These are phyloP conservation scores for Acanthamoeba culbertsoni DNA, from an alignment of 208 protist genomes.

Conservation along the genomic window DNA sequence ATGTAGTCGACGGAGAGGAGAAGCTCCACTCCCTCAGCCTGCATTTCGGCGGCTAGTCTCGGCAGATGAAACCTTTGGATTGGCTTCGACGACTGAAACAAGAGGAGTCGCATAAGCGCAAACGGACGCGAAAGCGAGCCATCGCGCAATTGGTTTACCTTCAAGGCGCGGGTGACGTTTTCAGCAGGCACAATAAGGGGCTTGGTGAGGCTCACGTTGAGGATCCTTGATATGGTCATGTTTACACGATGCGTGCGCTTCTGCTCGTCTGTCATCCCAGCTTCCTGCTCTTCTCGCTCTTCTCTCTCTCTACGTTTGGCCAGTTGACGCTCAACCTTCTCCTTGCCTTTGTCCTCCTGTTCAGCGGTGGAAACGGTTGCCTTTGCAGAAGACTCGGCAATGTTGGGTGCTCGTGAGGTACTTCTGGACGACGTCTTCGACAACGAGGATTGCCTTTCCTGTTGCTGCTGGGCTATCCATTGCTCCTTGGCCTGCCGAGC, in stretches of 20 bases:
- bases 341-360: background rate
- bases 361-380: too few species aligned
- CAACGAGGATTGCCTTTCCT: background rate
- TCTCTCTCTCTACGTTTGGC: background rate
- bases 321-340: background rate
- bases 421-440: background rate
- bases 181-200: background rate
- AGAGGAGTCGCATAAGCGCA: too few species aligned
- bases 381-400: too few species aligned
- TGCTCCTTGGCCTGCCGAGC: background rate
- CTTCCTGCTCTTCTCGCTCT: background rate
- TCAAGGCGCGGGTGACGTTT: background rate
- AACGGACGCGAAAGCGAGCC: too few species aligned
- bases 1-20: background rate
- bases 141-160: too few species aligned
- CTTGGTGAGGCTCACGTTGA: background rate
- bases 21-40: background rate
- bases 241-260: background rate
- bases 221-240: background rate
- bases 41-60: background rate
- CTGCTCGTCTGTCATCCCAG: background rate
- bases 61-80: background rate
- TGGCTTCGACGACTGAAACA: background rate
- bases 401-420: background rate
- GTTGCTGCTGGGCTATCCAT: background rate